phyloP scores from a whole-genome alignment of 164 flowering plant genomes.

The Stephania cephalantha region DNA sequence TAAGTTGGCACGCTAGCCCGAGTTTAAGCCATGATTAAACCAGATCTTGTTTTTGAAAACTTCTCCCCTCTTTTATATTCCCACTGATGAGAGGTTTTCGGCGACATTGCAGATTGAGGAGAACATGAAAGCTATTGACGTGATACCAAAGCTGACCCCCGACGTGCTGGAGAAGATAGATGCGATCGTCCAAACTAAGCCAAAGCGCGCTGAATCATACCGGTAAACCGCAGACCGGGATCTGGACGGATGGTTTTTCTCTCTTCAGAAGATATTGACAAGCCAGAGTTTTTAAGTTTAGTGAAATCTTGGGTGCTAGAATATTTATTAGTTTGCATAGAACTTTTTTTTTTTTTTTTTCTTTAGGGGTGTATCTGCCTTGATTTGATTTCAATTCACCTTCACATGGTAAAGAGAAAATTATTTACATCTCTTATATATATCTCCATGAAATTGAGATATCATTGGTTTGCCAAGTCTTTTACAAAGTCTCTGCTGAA shows the following conservation, averaged over 20 bases:
- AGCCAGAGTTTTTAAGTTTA: no score
- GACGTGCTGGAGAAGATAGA: constrained; percentile 85
- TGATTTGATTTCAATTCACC: neutral
- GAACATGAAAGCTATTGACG: constrained; percentile 94
- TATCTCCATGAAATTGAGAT: neutral
- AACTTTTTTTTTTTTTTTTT: neutral
- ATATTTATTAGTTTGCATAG: no score
- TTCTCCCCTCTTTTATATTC: no score
- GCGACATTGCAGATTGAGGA: constrained; percentile 62
- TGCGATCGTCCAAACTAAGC: constrained; percentile 84
- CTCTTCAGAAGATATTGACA: neutral
- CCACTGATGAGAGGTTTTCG: neutral
- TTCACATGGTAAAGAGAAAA: neutral
- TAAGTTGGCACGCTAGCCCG: no score
- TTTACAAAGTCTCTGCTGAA: neutral
- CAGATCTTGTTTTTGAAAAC: neutral
- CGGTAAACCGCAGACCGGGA: constrained; percentile 28
- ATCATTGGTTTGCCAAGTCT: neutral
- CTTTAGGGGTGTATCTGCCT: neutral
- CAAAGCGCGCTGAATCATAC: constrained; percentile 84
- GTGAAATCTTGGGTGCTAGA: no score
- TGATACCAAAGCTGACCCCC: constrained; percentile 83
- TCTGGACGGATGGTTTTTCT: neutral
- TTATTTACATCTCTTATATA: neutral
- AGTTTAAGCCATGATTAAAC: neutral